Percentiles rank a stretch among this genome's conserved stretches.
Evolutionary conservation across 176 grass and related monocot genomes (phyloP).

Genomic region (Lolium perenne): DNA sequence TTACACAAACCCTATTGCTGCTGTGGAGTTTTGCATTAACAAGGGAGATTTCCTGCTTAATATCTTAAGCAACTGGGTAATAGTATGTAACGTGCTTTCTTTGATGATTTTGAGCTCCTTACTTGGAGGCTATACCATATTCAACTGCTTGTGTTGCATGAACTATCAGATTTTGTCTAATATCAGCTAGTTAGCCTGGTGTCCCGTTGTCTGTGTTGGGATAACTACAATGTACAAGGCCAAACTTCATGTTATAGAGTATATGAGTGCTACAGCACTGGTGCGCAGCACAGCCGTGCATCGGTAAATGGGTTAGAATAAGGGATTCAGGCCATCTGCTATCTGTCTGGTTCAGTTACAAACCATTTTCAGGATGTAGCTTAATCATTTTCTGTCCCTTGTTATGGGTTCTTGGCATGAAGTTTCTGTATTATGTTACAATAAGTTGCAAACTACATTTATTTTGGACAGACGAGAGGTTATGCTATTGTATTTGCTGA

Average conservation of each 20-base stretch:
- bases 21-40: slow-evolving; percentile 9
- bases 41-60: neutral
- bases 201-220: too few species aligned
- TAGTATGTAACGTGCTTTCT: slow-evolving; percentile 8
- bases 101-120: slow-evolving; percentile 22
- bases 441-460: slow-evolving; percentile 1
- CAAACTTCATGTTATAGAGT: too few species aligned
- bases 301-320: slow-evolving; percentile 30
- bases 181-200: too few species aligned
- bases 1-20: slow-evolving; percentile 27
- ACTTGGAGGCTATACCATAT: neutral
- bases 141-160: slow-evolving; percentile 12
- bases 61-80: neutral
- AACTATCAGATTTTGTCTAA: slow-evolving; percentile 7
- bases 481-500: slow-evolving; percentile 4
- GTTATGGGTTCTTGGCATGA: neutral
- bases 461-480: neutral
- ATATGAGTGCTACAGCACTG: too few species aligned
- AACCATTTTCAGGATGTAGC: neutral
- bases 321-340: slow-evolving; percentile 19
- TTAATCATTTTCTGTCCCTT: neutral
- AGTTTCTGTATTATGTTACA: neutral
- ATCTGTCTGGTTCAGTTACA: slow-evolving; percentile 7
- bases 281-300: neutral
- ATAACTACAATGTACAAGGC: too few species aligned